A percentile compares a stretch with the other conserved stretches of the same genome.
These are phyloP conservation scores for Macrocybe sp. DNA, from an alignment of 1,284 basidiomycete genomes.

Conservation along the genomic window DNA sequence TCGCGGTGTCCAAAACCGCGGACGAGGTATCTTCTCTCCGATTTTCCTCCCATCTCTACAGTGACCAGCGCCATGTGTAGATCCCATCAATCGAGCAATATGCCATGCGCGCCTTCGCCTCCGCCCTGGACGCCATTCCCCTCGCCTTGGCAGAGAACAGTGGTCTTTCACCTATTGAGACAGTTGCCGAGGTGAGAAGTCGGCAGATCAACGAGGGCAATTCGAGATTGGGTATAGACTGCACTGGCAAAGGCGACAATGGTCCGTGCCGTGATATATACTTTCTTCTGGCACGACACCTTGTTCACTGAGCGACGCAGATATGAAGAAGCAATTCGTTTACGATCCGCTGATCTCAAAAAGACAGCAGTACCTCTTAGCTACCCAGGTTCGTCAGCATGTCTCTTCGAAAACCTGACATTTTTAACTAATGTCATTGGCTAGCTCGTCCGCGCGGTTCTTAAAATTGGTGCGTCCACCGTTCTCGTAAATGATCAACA, in stretches of 20 bases:
- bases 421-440: slow-evolving; percentile 5
- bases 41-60: neutral
- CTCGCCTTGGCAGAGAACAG: slow-evolving; percentile 97
- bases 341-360: slow-evolving; percentile 98
- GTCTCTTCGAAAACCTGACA: slow-evolving; percentile 1
- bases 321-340: slow-evolving; percentile 97
- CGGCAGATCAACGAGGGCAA: slow-evolving; percentile 88
- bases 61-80: slow-evolving; percentile 29
- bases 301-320: slow-evolving; percentile 37
- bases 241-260: slow-evolving; percentile 80
- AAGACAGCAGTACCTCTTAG: slow-evolving; percentile 93
- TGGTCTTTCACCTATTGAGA: slow-evolving; percentile 94
- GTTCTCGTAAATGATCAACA: neutral
- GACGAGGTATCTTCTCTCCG: slow-evolving; percentile 63
- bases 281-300: neutral
- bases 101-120: slow-evolving; percentile 97
- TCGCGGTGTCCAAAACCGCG: slow-evolving; percentile 91
- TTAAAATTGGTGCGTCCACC: slow-evolving; percentile 60
- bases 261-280: slow-evolving; percentile 43
- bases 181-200: slow-evolving; percentile 91
- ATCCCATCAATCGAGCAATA: slow-evolving; percentile 98
- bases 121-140: slow-evolving; percentile 90
- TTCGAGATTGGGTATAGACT: slow-evolving; percentile 90
- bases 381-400: slow-evolving; percentile 75
- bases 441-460: slow-evolving; percentile 64